Percentiles rank a stretch among this genome's conserved stretches.
Conservation (phyloP, 495 filamentous ascomycete species). For the Penicillium lividum region DNA sequence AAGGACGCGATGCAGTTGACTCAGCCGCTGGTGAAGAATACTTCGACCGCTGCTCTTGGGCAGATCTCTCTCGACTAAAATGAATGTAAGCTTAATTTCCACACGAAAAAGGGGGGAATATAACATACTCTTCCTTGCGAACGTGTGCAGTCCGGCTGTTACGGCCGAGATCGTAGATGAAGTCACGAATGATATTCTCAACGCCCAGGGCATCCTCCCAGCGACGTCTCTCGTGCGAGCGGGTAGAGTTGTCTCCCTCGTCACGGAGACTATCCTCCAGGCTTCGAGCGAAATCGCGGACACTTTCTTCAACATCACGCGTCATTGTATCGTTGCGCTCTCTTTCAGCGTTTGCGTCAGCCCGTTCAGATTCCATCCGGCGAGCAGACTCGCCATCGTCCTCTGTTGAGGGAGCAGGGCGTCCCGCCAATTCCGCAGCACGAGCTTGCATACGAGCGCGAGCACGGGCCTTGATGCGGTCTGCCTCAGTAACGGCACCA, state of each 20-base stretch:
- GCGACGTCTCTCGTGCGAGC: conserved; percentile 85
- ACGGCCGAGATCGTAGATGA: conserved; percentile 94
- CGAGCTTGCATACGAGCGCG: conserved; percentile 98
- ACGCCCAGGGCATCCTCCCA: conserved; percentile 98
- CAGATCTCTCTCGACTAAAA: conserved; percentile 26
- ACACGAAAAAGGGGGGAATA: conserved; percentile 4
- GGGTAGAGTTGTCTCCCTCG: conserved; percentile 64
- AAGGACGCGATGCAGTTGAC: conserved; percentile 34
- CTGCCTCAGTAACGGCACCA: conserved; percentile 86
- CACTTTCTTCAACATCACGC: conserved; percentile 93
- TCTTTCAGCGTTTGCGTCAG: conserved; percentile 74
- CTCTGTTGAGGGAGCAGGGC: conserved; percentile 59
- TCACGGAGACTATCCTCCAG: conserved; percentile 88
- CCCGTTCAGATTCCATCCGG: conserved; percentile 83
- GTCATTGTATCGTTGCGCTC: conserved; percentile 97
- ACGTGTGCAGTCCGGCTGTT: conserved; percentile 73
- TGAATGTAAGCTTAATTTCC: conserved; percentile 17
- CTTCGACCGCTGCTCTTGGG: conserved; percentile 27
- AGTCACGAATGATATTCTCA: conserved; percentile 93
- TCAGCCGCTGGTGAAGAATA: conserved; percentile 21
- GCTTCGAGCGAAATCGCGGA: conserved; percentile 80
- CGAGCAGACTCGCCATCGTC: conserved; percentile 76
- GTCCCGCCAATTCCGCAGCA: conserved; percentile 86
- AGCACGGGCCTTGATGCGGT: conserved; percentile 90
- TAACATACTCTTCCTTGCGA: conserved; percentile 68